phyloP scores from a whole-genome alignment of 768 basidiomycete species.

The Pleurotus eryngii region DNA sequence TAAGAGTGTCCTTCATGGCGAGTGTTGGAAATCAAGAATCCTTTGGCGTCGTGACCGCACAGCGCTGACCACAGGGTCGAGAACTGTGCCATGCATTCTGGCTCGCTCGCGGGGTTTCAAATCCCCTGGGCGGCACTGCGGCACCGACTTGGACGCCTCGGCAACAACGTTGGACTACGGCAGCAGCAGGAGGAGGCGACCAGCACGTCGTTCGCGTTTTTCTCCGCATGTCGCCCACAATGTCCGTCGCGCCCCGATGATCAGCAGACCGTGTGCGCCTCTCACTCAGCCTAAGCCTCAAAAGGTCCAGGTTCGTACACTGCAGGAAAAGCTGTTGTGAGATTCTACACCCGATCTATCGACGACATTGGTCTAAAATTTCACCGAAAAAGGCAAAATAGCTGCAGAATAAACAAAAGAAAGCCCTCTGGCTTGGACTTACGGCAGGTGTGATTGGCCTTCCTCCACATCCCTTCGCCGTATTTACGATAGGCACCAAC shows the following conservation, averaged over 20 bases:
- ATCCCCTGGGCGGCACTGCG: neutral
- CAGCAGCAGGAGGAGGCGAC: neutral
- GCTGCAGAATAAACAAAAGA: neutral
- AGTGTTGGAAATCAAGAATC: neutral
- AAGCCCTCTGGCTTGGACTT: neutral
- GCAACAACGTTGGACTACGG: no score
- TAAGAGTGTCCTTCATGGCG: conserved; percentile 58
- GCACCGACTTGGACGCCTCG: no score
- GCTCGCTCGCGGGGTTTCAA: neutral
- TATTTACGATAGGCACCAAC: neutral
- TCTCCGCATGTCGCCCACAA: no score
- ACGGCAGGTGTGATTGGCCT: neutral
- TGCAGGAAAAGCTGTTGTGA: conserved; percentile 2
- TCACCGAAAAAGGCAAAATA: neutral
- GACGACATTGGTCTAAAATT: neutral
- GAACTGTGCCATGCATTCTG: neutral
- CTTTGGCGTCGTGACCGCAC: neutral
- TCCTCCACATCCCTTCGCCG: neutral
- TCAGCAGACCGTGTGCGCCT: neutral
- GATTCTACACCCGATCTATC: conserved; percentile 6
- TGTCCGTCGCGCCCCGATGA: no score
- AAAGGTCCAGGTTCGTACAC: conserved; percentile 2
- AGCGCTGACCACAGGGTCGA: neutral
- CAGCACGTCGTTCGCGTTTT: neutral
- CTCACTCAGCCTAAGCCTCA: neutral